A percentile compares a stretch with the other conserved stretches of the same genome.
Evolutionary conservation across 2,329 filamentous ascomycete species (phyloP).

Genomic region (Dothidotthia symphoricarpi): DNA sequence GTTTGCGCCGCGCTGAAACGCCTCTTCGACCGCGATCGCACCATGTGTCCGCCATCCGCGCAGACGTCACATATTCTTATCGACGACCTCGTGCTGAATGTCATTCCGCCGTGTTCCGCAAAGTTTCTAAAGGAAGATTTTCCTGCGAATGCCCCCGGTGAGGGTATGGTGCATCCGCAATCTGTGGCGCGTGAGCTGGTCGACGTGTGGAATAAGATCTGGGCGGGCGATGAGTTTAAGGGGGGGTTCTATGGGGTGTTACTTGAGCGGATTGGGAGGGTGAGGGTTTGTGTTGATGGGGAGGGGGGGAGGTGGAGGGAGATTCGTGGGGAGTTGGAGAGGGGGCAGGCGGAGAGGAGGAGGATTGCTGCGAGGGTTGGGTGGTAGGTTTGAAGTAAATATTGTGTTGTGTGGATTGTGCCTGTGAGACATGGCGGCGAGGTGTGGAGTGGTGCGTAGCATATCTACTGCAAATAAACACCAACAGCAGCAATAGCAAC

Average conservation of each 20-base stretch:
- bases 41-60: constrained; percentile 15
- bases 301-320: constrained; percentile 27
- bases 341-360: constrained; percentile 31
- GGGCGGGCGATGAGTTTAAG: constrained; percentile 30
- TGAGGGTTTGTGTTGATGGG: constrained; percentile 34
- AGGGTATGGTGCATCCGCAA: constrained; percentile 27
- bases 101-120: constrained; percentile 22
- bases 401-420: neutral
- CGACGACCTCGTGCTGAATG: constrained; percentile 35
- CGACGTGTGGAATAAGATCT: constrained; percentile 37
- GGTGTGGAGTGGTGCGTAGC: too few species aligned
- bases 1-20: constrained; percentile 36
- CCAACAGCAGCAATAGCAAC: too few species aligned
- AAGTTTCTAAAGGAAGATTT: constrained; percentile 21
- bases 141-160: constrained; percentile 14
- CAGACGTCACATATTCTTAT: constrained; percentile 20
- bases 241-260: constrained; percentile 25
- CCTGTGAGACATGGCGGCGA: neutral
- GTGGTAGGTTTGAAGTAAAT: constrained; percentile 4
- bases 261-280: constrained; percentile 30
- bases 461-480: too few species aligned
- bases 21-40: constrained; percentile 27
- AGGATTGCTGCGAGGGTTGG: constrained; percentile 28
- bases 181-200: constrained; percentile 31
- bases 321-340: constrained; percentile 32